Evolutionary conservation across 345 rosid species (phyloP).

Genomic region (Mangifera indica): DNA sequence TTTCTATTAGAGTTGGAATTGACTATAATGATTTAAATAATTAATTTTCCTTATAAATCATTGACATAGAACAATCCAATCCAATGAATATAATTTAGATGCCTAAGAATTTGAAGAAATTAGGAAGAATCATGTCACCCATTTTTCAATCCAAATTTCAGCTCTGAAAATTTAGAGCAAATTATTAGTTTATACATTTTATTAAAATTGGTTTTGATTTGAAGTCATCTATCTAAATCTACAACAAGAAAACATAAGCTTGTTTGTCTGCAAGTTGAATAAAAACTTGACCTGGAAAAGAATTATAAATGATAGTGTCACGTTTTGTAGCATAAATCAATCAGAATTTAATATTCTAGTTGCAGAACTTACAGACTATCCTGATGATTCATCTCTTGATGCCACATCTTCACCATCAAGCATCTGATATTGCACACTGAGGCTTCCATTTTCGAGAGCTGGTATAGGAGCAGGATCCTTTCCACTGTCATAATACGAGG

Average conservation of each 20-base stretch:
- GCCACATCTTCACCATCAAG: constrained; percentile 26
- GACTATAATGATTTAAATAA: too few relatives aligned
- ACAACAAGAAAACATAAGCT: background rate
- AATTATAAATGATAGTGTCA: background rate
- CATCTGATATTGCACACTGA: constrained; percentile 20
- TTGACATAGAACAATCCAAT: too few relatives aligned
- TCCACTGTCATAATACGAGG: constrained; percentile 16
- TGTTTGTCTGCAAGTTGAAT: background rate
- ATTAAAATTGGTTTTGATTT: too few relatives aligned
- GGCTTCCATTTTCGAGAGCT: constrained; percentile 16
- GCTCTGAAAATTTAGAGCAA: too few relatives aligned
- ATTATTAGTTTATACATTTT: too few relatives aligned
- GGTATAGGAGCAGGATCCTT: constrained; percentile 20
- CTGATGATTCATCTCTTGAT: background rate
- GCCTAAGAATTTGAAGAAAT: too few relatives aligned
- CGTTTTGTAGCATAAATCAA: background rate
- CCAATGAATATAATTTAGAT: too few relatives aligned
- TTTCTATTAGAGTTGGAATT: too few relatives aligned
- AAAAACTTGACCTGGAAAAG: background rate
- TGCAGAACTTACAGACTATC: background rate
- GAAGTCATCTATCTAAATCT: too few relatives aligned
- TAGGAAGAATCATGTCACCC: too few relatives aligned
- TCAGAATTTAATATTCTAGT: background rate
- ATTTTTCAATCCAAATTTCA: too few relatives aligned
- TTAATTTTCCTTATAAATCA: too few relatives aligned